Evolutionary conservation across 1,139 yeast genomes (phyloP), one percentile per base, ranked within the genome.

Genomic region (Wickerhamomyces sp.): DNA sequence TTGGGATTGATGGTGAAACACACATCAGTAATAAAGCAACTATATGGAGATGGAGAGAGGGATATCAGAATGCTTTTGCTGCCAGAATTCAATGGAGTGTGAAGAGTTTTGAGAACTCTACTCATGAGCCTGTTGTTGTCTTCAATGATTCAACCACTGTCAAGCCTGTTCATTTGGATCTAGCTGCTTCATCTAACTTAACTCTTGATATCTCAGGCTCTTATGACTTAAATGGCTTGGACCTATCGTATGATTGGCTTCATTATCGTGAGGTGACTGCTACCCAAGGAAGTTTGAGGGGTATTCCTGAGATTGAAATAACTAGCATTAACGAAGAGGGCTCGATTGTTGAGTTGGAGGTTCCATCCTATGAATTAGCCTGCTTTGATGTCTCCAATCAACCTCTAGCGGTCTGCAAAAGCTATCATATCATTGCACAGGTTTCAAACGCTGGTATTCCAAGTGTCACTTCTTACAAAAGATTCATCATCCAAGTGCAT

Each of bases 41-140:
- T 1, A 55, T 59, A 27, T 59, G 62, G 62, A 53, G 59, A 44
- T 58, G 61, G 61, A 56, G 62, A 50, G 52, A 53, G 11, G 60
- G 54, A 5, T 57, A 39, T 41, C 62, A 58, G 43, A 48, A 52
- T 40, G 59, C 56, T 41, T 58, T 58, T 45, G 61, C 55, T 1
- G 58, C 51, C 7, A 47, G 62, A 42, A 57, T 58, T 53, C 57
- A 55, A 44, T 59, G 62, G 62, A 58, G 62, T 0, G 44, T 58
- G 8, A 49, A 55, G 13, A 23, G 41, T 11, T 57, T 58, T 40
- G 48, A 49, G 4, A 47, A 53, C 10, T 43, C 59, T 4, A 45
- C 43, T 18, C 59, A 55, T 40, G 40, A 45, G 13, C 62, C 62
- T 6, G 44, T 57, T 26, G 49, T 48, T 32, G 52, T 54, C 10